A percentile compares a stretch with the other conserved stretches of the same genome.
These are phyloP conservation scores for Lantana camara DNA, from an alignment of 257 asterid genomes.

Conservation along the genomic window DNA sequence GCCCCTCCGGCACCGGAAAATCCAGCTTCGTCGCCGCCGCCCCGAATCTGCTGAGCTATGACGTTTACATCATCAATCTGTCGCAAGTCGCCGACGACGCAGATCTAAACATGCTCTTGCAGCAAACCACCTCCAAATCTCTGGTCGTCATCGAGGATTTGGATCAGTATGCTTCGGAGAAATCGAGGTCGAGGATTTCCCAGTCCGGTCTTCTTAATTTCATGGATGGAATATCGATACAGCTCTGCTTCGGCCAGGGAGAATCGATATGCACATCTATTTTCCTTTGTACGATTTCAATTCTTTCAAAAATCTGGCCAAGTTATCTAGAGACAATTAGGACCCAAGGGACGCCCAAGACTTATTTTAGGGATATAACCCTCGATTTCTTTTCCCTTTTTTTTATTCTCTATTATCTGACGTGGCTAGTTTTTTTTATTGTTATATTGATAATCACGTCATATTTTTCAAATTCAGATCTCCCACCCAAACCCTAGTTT, in stretches of 20 bases:
- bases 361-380: too few species aligned
- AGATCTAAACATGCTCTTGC: constrained; percentile 51
- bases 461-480: too few species aligned
- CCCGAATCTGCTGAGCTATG: constrained; percentile 59
- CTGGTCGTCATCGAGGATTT: constrained; percentile 61
- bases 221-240: constrained; percentile 65
- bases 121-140: constrained; percentile 51
- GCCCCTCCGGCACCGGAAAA: constrained; percentile 79
- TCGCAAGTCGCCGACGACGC: constrained; percentile 49
- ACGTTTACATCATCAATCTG: constrained; percentile 56
- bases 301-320: constrained; percentile 53
- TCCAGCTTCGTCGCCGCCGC: constrained; percentile 68
- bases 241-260: constrained; percentile 56
- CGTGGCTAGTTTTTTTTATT: too few species aligned
- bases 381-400: too few species aligned
- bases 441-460: too few species aligned
- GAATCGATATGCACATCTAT: constrained; percentile 58
- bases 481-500: too few species aligned
- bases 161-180: constrained; percentile 46
- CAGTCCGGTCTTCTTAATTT: constrained; percentile 56
- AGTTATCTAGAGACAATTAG: constrained; percentile 57
- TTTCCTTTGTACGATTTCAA: constrained; percentile 61
- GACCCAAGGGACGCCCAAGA: too few species aligned
- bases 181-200: constrained; percentile 37
- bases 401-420: too few species aligned